A percentile compares a stretch with the other conserved stretches of the same genome.
Conservation (phyloP, 208 protist species). For the Leishmania aethiopica region DNA sequence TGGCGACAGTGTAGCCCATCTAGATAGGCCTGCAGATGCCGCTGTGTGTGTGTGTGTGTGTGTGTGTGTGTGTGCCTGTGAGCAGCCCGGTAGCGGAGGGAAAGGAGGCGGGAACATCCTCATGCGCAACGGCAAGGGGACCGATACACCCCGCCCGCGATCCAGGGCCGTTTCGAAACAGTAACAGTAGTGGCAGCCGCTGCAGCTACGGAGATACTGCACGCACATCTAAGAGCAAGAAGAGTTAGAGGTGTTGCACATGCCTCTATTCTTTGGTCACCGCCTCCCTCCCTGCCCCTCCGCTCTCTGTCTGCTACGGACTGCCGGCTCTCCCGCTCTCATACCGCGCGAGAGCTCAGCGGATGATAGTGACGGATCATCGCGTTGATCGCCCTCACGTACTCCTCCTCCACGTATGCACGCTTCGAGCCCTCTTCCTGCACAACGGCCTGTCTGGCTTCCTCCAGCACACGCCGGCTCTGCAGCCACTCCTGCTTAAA, state of each 20-base stretch:
- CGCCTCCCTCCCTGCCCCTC: not conserved
- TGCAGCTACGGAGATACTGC: not conserved
- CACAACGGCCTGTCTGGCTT: slow-evolving; percentile 58
- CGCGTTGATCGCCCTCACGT: slow-evolving; percentile 27
- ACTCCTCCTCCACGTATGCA: slow-evolving; percentile 35
- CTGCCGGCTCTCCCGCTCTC: not conserved
- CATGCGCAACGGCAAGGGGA: not conserved
- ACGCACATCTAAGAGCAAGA: not conserved
- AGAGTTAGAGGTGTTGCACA: not conserved
- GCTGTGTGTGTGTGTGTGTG: not conserved
- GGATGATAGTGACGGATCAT: slow-evolving; percentile 35
- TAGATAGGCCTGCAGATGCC: not conserved
- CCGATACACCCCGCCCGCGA: not conserved
- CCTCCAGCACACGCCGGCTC: slow-evolving; percentile 60
- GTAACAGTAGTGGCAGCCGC: not conserved
- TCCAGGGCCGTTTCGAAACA: not conserved
- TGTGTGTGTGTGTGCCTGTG: not conserved
- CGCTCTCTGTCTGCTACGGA: not conserved
- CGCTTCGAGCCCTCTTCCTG: slow-evolving; percentile 35
- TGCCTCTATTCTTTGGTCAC: not conserved
- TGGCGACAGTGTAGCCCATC: not conserved
- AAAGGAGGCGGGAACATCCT: not conserved
- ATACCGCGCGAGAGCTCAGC: not conserved
- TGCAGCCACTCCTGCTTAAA: slow-evolving; percentile 89
- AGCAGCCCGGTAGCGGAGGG: not conserved